These are phyloP conservation scores for Malus fusca DNA, from an alignment of 306 rosid genomes.

Conservation along the genomic window DNA sequence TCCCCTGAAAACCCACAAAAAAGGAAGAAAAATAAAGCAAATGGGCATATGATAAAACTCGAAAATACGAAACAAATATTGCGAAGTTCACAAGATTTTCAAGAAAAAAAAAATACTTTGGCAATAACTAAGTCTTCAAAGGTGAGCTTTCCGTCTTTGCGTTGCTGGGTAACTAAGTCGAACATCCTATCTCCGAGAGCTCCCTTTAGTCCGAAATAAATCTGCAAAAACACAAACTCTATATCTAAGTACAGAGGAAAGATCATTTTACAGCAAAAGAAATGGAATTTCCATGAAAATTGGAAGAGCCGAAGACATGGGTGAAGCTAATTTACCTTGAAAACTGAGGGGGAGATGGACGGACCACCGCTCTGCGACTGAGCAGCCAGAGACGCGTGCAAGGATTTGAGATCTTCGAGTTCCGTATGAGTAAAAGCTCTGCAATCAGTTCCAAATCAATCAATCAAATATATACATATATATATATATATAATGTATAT, in stretches of 20 bases:
- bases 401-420: conserved; percentile 52
- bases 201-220: conserved; percentile 49
- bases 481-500: neutral
- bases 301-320: neutral
- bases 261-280: neutral
- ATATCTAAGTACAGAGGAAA: neutral
- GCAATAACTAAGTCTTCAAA: conserved; percentile 81
- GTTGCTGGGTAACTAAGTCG: conserved; percentile 61
- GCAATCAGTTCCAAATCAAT: conserved; percentile 4
- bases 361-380: conserved; percentile 52
- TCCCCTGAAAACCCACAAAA: conserved; percentile 43
- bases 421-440: conserved; percentile 71
- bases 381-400: conserved; percentile 45
- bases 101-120: conserved; percentile 37
- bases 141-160: conserved; percentile 66
- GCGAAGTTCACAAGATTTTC: neutral
- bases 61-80: neutral
- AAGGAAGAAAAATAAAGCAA: neutral
- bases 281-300: neutral
- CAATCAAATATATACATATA: neutral
- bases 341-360: conserved; percentile 48
- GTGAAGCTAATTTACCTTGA: conserved; percentile 40
- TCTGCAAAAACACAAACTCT: conserved; percentile 22
- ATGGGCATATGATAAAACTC: neutral
- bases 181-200: conserved; percentile 70